phyloP scores from a whole-genome alignment of 2,329 filamentous ascomycete genomes.

The Phialophora expanda region DNA sequence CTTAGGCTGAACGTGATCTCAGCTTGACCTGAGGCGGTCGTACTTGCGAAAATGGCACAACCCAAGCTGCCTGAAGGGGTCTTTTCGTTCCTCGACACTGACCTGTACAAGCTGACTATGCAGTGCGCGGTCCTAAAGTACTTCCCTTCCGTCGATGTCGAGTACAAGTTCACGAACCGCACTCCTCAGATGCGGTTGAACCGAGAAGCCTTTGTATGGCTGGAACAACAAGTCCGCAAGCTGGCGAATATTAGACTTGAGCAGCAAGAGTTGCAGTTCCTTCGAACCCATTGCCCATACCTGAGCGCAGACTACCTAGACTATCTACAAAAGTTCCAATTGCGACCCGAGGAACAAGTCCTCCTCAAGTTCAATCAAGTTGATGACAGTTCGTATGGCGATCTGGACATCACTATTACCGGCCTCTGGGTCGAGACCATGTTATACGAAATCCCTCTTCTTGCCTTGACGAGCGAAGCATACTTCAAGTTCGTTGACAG shows the following conservation, averaged over 20 bases:
- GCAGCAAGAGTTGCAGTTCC: conserved; percentile 77
- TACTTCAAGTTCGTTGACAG: conserved; percentile 97
- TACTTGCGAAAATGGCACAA: conserved; percentile 28
- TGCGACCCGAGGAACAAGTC: conserved; percentile 82
- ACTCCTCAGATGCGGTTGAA: conserved; percentile 92
- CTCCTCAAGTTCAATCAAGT: conserved; percentile 68
- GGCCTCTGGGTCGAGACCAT: conserved; percentile 95
- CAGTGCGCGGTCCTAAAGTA: conserved; percentile 95
- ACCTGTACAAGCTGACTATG: conserved; percentile 98
- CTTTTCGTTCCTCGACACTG: conserved; percentile 80
- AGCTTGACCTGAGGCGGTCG: neutral
- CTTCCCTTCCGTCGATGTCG: conserved; percentile 79
- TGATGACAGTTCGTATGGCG: conserved; percentile 69
- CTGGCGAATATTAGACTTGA: conserved; percentile 81
- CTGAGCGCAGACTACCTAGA: conserved; percentile 76
- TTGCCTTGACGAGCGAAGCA: conserved; percentile 90
- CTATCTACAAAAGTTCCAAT: conserved; percentile 80
- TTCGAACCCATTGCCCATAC: conserved; percentile 80
- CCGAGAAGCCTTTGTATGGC: conserved; percentile 81
- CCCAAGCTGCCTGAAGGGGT: conserved; percentile 67
- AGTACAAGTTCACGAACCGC: conserved; percentile 93
- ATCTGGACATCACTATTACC: conserved; percentile 75
- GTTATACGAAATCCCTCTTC: conserved; percentile 92
- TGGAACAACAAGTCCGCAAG: conserved; percentile 81
- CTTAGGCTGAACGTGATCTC: conserved; percentile 3